Evolutionary conservation across 345 rosid species (phyloP), one percentile per base, ranked within the genome.

Genomic region (Bruguiera parviflora): DNA sequence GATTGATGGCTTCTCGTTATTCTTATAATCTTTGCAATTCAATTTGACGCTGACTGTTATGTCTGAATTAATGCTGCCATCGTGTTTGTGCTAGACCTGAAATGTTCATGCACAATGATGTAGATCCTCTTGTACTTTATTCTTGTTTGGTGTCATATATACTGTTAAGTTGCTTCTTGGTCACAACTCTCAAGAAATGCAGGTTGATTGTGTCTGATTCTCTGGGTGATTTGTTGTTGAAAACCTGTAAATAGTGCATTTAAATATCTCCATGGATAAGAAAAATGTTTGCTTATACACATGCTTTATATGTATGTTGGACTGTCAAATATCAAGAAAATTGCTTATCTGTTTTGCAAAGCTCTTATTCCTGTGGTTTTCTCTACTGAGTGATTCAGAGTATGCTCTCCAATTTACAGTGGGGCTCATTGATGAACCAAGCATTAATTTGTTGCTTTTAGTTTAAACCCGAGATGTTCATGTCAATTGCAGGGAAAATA

Each of bases 401-500:
- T 61, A 33, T 21, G 4, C 1, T 55, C 39, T 33, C 43, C 37
- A 21, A 37, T 43, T 2, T 25, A 2, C 16, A 27, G 7, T 53
- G 46, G 46, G 31, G 7, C 29, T 28, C 24, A 49, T 65, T 32
- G 18, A 28, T 27, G 53, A 9, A 46, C n/a, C n/a, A n/a, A n/a
- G n/a, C n/a, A 39, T 6, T 33, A 63, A 57, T 28, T 58, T 29
- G 29, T 32, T 47, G 18, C 37, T 27, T 37, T 24, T 46, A 20
- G 5, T 63, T 28, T 65, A 66, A 43, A 63, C 32, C 28, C 61
- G 59, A 65, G 52, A 46, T 74, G 21, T 49, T 29, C 59, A 6
- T 58, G 35, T 20, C 32, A 24, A 21, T 65, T 68, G 75, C 90
- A 89, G 97, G 80, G 97, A 92, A 74, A 92, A 92, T 71, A 92